phyloP scores from a whole-genome alignment of 2,329 filamentous ascomycete species.

The Pseudogymnoascus sp. region DNA sequence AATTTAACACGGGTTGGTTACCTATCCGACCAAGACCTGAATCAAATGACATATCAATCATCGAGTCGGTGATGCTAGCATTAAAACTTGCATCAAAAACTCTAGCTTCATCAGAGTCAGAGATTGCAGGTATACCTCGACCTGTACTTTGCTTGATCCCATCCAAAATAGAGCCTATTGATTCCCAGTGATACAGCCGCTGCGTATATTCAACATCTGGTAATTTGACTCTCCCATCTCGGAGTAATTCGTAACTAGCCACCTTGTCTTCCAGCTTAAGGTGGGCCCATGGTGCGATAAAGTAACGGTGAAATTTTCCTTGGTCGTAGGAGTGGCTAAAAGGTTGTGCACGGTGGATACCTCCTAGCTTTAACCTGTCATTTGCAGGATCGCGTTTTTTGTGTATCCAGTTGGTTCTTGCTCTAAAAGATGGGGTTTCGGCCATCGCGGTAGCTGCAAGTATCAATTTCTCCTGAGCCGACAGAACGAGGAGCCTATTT shows the following conservation, averaged over 20 bases:
- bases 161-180: not conserved
- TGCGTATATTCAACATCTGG: conserved; percentile 3
- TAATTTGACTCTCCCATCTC: conserved; percentile 14
- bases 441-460: conserved; percentile 33
- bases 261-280: conserved; percentile 14
- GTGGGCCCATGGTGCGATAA: conserved; percentile 20
- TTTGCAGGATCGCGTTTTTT: conserved; percentile 16
- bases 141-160: not conserved
- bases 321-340: conserved; percentile 35
- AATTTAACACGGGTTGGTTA: not conserved
- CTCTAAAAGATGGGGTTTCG: conserved; percentile 23
- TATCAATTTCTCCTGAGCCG: conserved; percentile 28
- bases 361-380: conserved; percentile 34
- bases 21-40: not conserved
- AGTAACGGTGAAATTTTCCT: conserved; percentile 21
- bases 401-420: conserved; percentile 32
- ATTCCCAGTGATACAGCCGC: not conserved
- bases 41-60: not conserved
- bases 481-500: conserved; percentile 32
- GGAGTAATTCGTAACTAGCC: conserved; percentile 17
- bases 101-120: not conserved
- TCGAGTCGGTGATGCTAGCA: not conserved
- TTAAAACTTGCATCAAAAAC: not conserved
- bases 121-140: too few relatives aligned
- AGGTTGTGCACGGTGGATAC: conserved; percentile 38